These are phyloP conservation scores for Nitzschia sp. DNA, from an alignment of 108 stramenopile species.

Conservation along the genomic window DNA sequence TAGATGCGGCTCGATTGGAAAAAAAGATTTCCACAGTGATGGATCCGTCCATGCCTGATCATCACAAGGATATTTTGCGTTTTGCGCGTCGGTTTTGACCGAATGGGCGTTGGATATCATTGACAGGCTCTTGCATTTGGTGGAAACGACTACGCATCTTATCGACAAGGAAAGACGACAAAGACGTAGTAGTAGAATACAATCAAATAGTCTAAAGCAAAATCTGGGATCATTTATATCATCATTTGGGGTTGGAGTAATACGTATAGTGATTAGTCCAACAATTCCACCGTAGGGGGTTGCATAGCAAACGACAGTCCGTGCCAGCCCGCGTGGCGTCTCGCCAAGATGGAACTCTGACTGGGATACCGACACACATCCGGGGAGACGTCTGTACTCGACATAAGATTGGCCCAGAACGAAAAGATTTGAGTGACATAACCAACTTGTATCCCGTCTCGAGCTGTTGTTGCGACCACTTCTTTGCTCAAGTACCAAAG, in stretches of 20 bases:
- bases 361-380: slow-evolving; percentile 67
- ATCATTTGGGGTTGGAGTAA: too few relatives aligned
- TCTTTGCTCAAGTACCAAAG: slow-evolving; percentile 88
- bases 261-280: slow-evolving; percentile 35
- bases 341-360: slow-evolving; percentile 58
- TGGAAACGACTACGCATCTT: slow-evolving; percentile 95
- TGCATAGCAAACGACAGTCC: slow-evolving; percentile 27
- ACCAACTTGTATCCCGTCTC: slow-evolving; percentile 4
- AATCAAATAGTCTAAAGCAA: neutral
- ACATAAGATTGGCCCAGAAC: slow-evolving; percentile 69
- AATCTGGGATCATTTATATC: too few relatives aligned
- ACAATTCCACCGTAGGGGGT: slow-evolving; percentile 71
- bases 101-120: slow-evolving; percentile 97
- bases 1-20: slow-evolving; percentile 74
- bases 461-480: slow-evolving; percentile 32
- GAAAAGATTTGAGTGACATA: slow-evolving; percentile 50
- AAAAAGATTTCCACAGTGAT: slow-evolving; percentile 66
- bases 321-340: slow-evolving; percentile 51
- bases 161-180: slow-evolving; percentile 95
- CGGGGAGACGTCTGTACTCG: slow-evolving; percentile 52
- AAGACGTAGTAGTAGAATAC: neutral
- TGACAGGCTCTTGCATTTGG: slow-evolving; percentile 83
- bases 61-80: slow-evolving; percentile 88
- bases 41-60: slow-evolving; percentile 86
- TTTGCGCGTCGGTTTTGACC: slow-evolving; percentile 87